These are phyloP conservation scores for Nepenthes mirabilis DNA, from an alignment of 148 eudicot species.

Conservation along the genomic window DNA sequence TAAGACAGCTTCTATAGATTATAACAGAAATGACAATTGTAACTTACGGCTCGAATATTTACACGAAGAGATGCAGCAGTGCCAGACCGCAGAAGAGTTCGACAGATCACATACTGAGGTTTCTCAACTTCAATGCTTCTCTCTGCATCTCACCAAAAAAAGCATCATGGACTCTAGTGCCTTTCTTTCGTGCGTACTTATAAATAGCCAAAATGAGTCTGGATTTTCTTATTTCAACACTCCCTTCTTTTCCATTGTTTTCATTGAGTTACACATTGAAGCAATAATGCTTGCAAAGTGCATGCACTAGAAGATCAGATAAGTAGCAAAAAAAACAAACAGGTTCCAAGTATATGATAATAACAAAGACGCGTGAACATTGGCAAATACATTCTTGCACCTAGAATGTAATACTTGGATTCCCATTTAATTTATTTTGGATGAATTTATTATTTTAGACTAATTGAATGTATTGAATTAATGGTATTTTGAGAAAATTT, in stretches of 20 bases:
- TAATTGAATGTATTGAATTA: too few species aligned
- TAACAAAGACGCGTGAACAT: neutral
- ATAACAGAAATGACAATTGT: neutral
- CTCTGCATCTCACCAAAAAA: conserved; percentile 29
- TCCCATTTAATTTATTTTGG: too few species aligned
- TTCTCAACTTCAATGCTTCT: conserved; percentile 57
- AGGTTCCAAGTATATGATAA: neutral
- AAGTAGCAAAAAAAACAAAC: too few species aligned
- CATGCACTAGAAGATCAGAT: too few species aligned
- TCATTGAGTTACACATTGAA: too few species aligned
- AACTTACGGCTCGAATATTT: conserved; percentile 88
- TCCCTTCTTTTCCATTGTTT: too few species aligned
- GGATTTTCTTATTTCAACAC: neutral
- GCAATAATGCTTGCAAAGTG: too few species aligned
- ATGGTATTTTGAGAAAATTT: too few species aligned
- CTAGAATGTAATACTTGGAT: too few species aligned
- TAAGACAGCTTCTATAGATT: neutral
- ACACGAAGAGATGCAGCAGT: conserved; percentile 91
- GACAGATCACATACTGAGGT: conserved; percentile 62
- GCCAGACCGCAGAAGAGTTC: conserved; percentile 74
- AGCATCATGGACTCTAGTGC: neutral
- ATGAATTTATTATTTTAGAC: too few species aligned
- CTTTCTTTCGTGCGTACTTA: neutral
- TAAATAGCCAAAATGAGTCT: neutral
- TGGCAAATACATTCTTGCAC: too few species aligned